Evolutionary conservation across 192 early-diverging fungal species (phyloP), one percentile per base, ranked within the genome.

Genomic region (Gryganskiella cystojenkinii): DNA sequence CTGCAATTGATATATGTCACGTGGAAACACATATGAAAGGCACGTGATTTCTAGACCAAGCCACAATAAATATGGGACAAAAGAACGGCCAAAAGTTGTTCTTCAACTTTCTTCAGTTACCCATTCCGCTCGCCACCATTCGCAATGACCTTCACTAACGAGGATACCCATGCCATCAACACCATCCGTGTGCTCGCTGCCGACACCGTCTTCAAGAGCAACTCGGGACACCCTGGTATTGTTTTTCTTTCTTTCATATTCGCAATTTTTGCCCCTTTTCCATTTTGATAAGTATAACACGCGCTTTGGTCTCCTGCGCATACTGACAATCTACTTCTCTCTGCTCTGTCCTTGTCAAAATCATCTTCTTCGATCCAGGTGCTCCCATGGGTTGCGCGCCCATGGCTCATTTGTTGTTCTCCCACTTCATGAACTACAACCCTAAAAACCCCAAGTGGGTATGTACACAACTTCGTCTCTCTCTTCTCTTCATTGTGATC

Each of bases 311-410:
- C 37, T 34, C 6, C 10, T 54, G 20, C 33, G 3, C 13, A 6
- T 30, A 25, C 24, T 25, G 20, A 56, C 10, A 19, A 25, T 33
- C 8, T 15, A 28, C 34, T 27, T 27, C 31, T 37, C 3, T 4
- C 19, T 25, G 27, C 51, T 58, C 19, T 52, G 19, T 10, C 15
- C 15, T 0, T 59, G 34, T 37, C 34, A 14, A 15, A 5, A 14
- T 20, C 11, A 8, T 22, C 37, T 31, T 14, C 20, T 43, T 24
- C 56, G 1, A 40, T 28, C 24, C 53, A 88, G 87, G 97, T 68
- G 96, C 96, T 53, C 98, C 98, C n/a, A 97, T 99, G 93, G 98
- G 98, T 14, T 97, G 94, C 63, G 98, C 96, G 57, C 95, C 96
- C n/a, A 93, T 99, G 90, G 94, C 94, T 19, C 92, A 97, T 63